Evolutionary conservation across 1,284 basidiomycete genomes (phyloP).

Genomic region (Cutaneotrichosporon daszewskae): DNA sequence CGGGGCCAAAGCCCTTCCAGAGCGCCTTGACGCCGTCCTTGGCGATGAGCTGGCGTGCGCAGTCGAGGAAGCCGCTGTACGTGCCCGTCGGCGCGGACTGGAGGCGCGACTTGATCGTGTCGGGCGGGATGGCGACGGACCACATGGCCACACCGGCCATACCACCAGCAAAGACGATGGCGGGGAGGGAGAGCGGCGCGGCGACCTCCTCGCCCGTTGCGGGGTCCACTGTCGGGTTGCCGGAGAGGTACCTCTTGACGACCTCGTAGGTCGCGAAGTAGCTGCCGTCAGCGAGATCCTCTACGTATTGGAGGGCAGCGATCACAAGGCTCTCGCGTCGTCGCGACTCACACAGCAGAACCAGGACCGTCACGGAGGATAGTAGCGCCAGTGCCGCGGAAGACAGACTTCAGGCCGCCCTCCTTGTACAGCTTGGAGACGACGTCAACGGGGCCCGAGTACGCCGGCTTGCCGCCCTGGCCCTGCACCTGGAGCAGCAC

Average conservation of each 20-base stretch:
- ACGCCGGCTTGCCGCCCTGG: constrained; percentile 69
- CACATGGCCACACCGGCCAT: constrained; percentile 97
- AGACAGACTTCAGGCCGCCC: constrained; percentile 87
- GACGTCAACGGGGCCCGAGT: constrained; percentile 89
- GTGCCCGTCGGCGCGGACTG: constrained; percentile 97
- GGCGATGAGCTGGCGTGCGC: constrained; percentile 85
- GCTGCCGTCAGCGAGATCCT: constrained; percentile 48
- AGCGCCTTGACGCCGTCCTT: constrained; percentile 80
- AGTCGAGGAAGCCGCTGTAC: constrained; percentile 91
- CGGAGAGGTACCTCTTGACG: constrained; percentile 71
- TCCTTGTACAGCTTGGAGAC: constrained; percentile 88
- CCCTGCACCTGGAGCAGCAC: constrained; percentile 94
- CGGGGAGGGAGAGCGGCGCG: constrained; percentile 76
- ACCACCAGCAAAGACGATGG: constrained; percentile 88
- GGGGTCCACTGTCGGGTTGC: constrained; percentile 24
- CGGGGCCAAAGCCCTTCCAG: constrained; percentile 96
- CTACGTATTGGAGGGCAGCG: neutral
- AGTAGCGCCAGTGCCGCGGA: constrained; percentile 87
- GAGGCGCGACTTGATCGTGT: constrained; percentile 91
- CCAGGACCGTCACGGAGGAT: constrained; percentile 93
- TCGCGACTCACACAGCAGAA: constrained; percentile 84
- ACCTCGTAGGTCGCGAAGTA: constrained; percentile 98
- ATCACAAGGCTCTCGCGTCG: neutral
- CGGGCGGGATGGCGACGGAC: constrained; percentile 89
- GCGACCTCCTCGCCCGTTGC: constrained; percentile 58